Evolutionary conservation across 202 grass and related monocot genomes (phyloP).

Genomic region (Schoenoplectus tabernaemontani): DNA sequence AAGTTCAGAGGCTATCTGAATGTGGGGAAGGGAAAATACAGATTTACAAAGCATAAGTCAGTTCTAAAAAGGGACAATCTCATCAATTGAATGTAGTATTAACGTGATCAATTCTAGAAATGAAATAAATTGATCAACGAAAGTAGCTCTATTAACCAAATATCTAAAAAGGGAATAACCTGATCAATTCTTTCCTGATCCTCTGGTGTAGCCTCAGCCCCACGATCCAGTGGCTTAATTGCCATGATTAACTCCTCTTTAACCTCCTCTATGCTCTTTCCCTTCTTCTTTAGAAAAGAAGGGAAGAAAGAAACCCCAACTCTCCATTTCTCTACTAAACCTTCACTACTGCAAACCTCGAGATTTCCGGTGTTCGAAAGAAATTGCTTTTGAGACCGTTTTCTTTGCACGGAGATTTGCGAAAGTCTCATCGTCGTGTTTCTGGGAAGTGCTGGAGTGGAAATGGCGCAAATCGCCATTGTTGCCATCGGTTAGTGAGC

Average conservation of each 20-base stretch:
- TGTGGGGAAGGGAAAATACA: neutral
- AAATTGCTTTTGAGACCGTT: constrained; percentile 9
- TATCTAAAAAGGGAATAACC: constrained; percentile 17
- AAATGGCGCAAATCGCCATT: constrained; percentile 6
- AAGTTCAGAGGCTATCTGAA: constrained; percentile 50
- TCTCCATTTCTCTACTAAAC: constrained; percentile 31
- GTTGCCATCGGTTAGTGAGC: neutral
- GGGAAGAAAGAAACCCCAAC: constrained; percentile 61
- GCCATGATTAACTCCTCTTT: constrained; percentile 67
- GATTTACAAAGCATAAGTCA: neutral
- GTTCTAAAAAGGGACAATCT: too few species aligned
- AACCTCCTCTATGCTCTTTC: constrained; percentile 40
- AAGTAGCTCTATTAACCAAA: neutral
- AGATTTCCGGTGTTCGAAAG: constrained; percentile 5
- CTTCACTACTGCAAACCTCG: neutral
- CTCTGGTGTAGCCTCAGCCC: constrained; percentile 48
- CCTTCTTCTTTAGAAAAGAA: constrained; percentile 48
- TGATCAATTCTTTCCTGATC: constrained; percentile 62
- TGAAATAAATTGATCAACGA: neutral
- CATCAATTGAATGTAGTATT: too few species aligned
- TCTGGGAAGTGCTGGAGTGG: neutral
- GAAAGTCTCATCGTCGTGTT: neutral
- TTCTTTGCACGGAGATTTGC: too few species aligned
- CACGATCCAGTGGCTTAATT: constrained; percentile 69
- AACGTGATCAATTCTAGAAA: neutral